Base-by-base conservation (phyloP, 1,284 basidiomycete genomes). In the Leccinum fuscescens region DNA sequence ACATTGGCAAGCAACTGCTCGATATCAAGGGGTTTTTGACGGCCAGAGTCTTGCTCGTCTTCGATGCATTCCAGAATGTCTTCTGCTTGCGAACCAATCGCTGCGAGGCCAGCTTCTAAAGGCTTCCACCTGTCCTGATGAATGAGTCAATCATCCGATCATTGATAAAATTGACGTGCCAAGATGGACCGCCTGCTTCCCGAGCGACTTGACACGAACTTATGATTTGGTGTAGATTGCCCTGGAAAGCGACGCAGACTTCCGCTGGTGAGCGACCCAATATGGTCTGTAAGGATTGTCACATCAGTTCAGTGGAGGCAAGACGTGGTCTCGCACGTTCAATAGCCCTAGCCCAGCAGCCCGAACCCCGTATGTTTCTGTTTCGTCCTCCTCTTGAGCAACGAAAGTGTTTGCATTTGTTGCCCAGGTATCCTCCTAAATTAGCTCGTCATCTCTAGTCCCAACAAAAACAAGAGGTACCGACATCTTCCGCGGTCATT, bases 301-400 rank as follows among this genome's bases (percentile, higher is more conserved):
- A 20, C 53, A 53, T 74, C 52, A 63, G 8, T 51, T 22, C 27
- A 12, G 15, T 33, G 35, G n/a, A 50, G 24, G 56, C 42, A 46
- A 12, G 42, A 52, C 29, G 46, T 11, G 8, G 46, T 46, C 17
- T 72, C 84, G 65, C 73, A 96, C 93, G 44, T 83, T 82, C 46
- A 97, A 77, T 29, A 98, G 75, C 69, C 98, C 96, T 66, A 94
- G 89, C 3, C 89, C 88, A 4, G 92, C 89, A 9, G 93, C 84
- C 42, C 96, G 85, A 50, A 95, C 82, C 62, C 90, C 92, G 72
- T 94, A 96, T 0, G 82, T 74, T 55, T 92, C 84, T 1, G 88
- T 89, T 65, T 97, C 94, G 67, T 98, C 96, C 64, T 98, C 94
- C 70, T 98, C 96, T 68, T 98, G 94, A 22, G 91, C 90, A 24